Percentiles rank a stretch among this genome's conserved stretches.
These are phyloP conservation scores for Penicillium odoratum DNA, from an alignment of 495 filamentous ascomycete species.

Conservation along the genomic window DNA sequence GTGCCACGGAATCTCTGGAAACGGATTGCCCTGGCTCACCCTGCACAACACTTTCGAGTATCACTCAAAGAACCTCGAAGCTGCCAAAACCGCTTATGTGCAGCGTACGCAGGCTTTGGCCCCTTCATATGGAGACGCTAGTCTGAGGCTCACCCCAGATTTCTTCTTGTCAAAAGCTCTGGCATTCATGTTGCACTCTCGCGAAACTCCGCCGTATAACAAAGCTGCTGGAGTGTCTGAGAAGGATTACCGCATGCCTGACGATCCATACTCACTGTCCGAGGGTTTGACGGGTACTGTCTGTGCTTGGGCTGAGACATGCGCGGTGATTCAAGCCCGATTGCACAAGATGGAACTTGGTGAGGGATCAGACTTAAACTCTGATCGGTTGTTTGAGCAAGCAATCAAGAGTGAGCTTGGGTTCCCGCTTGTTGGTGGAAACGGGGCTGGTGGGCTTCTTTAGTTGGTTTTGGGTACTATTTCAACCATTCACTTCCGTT, in stretches of 20 bases:
- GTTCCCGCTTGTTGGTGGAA: constrained; percentile 33
- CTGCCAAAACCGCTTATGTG: constrained; percentile 24
- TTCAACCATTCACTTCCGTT: no score
- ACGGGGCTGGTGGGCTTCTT: constrained; percentile 29
- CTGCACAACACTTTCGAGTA: constrained; percentile 40
- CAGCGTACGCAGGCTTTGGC: constrained; percentile 13
- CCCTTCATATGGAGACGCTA: constrained; percentile 3
- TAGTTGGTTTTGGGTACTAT: no score
- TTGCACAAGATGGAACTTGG: constrained; percentile 37
- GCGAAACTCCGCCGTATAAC: constrained; percentile 43
- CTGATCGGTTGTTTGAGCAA: constrained; percentile 19
- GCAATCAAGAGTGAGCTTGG: constrained; percentile 29
- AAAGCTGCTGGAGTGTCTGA: constrained; percentile 8
- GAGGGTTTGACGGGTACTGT: constrained; percentile 49
- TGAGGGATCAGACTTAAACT: constrained; percentile 11
- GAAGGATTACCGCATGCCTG: constrained; percentile 44
- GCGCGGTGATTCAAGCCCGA: constrained; percentile 35
- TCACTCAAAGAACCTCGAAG: constrained; percentile 19
- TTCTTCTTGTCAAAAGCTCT: constrained; percentile 45
- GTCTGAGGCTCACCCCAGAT: constrained; percentile 30
- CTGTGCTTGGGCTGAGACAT: constrained; percentile 50
- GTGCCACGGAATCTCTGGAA: constrained; percentile 50
- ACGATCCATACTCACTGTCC: constrained; percentile 43
- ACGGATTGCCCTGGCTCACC: constrained; percentile 42
- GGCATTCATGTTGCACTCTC: constrained; percentile 42